Percentiles rank a stretch among this genome's conserved stretches.
phyloP scores from a whole-genome alignment of 306 rosid species.

The Cucumis cinereus region DNA sequence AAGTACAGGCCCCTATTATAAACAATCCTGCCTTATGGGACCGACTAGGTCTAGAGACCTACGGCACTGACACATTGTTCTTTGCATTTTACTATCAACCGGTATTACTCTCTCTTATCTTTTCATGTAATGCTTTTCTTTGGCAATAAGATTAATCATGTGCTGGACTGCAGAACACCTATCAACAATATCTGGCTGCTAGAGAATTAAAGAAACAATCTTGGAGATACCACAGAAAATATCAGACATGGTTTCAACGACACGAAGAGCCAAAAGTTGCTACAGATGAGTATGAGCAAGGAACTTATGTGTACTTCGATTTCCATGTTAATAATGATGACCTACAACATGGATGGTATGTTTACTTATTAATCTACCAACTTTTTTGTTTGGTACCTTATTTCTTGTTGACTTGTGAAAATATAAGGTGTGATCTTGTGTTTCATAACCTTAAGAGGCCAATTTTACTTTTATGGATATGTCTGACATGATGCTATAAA shows the following conservation, averaged over 20 bases:
- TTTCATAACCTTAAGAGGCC: neutral
- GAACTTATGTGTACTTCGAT: constrained; percentile 92
- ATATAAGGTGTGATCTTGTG: neutral
- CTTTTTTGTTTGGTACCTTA: constrained; percentile 3
- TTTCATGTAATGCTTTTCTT: neutral
- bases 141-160: constrained; percentile 11
- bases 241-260: constrained; percentile 93
- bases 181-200: constrained; percentile 94
- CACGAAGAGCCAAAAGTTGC: constrained; percentile 99
- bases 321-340: constrained; percentile 82
- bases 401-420: neutral
- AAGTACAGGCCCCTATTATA: constrained; percentile 85
- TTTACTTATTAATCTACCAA: neutral
- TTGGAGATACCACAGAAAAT: constrained; percentile 97
- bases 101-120: constrained; percentile 28
- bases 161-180: constrained; percentile 55
- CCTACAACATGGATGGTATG: constrained; percentile 90
- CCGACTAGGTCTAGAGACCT: constrained; percentile 52
- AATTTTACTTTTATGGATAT: neutral
- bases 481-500: neutral
- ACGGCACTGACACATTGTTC: constrained; percentile 74
- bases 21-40: constrained; percentile 97
- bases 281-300: constrained; percentile 93
- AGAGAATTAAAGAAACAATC: constrained; percentile 98
- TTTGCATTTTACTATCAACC: constrained; percentile 93